These are phyloP conservation scores for Fusarium nodosum DNA, from an alignment of 2,329 filamentous ascomycete species.

Conservation along the genomic window DNA sequence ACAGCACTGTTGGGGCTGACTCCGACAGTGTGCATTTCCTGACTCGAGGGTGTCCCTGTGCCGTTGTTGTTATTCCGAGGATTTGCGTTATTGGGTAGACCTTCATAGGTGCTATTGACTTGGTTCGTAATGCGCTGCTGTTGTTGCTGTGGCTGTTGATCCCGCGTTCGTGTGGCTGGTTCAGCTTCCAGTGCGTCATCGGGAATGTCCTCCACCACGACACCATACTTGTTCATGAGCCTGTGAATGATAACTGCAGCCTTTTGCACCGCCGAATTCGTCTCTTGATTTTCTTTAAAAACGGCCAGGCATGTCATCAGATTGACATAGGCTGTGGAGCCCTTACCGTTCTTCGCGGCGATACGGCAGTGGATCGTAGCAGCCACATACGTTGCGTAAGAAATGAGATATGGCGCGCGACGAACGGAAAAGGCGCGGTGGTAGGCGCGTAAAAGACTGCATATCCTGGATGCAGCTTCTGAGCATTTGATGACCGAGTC, in stretches of 20 bases:
- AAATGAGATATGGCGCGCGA: constrained; percentile 66
- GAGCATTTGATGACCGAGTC: constrained; percentile 61
- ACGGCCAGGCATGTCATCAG: constrained; percentile 62
- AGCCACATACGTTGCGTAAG: constrained; percentile 68
- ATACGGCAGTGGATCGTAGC: constrained; percentile 67
- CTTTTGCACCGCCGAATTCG: constrained; percentile 63
- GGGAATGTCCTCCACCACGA: constrained; percentile 42
- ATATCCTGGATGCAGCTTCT: constrained; percentile 61
- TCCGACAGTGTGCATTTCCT: neutral
- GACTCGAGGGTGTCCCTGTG: neutral
- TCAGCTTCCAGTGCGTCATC: constrained; percentile 29
- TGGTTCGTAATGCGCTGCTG: neutral
- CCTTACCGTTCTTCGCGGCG: constrained; percentile 59
- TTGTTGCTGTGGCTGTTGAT: constrained; percentile 21
- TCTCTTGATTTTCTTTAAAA: constrained; percentile 64
- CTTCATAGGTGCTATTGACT: neutral
- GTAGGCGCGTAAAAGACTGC: constrained; percentile 60
- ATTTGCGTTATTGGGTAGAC: neutral
- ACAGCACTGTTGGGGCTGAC: constrained; percentile 3
- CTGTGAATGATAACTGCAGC: constrained; percentile 61
- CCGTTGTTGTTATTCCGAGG: neutral
- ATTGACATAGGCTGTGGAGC: constrained; percentile 57
- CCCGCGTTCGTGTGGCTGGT: neutral
- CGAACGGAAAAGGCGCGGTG: constrained; percentile 60
- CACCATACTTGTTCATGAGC: constrained; percentile 61